These are phyloP conservation scores for Eucalyptus virginea DNA, from an alignment of 345 rosid species.

Conservation along the genomic window DNA sequence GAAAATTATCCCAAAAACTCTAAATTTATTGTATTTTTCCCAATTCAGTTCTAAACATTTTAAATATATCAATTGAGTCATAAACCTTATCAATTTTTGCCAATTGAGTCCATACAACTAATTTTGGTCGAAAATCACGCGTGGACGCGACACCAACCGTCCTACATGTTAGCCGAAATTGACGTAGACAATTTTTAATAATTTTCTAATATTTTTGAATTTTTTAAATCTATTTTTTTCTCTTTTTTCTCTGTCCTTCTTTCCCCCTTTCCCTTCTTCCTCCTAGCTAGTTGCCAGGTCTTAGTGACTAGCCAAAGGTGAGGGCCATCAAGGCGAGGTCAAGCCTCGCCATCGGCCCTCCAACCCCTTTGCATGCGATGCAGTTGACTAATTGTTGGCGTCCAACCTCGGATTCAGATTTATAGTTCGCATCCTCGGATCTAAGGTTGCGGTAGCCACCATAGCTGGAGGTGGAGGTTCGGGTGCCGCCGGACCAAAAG, in stretches of 20 bases:
- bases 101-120: accelerated
- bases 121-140: accelerated
- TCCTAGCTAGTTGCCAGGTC: not conserved
- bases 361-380: not conserved
- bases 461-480: not conserved
- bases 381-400: not conserved
- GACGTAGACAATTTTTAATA: accelerated
- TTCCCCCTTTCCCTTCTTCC: not conserved
- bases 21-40: too few species aligned
- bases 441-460: not conserved
- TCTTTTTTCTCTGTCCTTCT: too few species aligned
- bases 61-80: too few species aligned
- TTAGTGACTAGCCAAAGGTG: not conserved
- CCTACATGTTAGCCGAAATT: accelerated
- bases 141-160: accelerated
- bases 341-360: not conserved
- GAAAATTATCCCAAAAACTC: not conserved
- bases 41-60: accelerated
- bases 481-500: not conserved
- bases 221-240: not conserved
- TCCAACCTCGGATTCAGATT: not conserved
- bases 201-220: too few species aligned
- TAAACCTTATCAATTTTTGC: not conserved
- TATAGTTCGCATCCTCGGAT: not conserved
- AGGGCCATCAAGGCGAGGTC: not conserved